Evolutionary conservation across 179 eudicot genomes (phyloP).

Genomic region (Gypsophila paniculata): DNA sequence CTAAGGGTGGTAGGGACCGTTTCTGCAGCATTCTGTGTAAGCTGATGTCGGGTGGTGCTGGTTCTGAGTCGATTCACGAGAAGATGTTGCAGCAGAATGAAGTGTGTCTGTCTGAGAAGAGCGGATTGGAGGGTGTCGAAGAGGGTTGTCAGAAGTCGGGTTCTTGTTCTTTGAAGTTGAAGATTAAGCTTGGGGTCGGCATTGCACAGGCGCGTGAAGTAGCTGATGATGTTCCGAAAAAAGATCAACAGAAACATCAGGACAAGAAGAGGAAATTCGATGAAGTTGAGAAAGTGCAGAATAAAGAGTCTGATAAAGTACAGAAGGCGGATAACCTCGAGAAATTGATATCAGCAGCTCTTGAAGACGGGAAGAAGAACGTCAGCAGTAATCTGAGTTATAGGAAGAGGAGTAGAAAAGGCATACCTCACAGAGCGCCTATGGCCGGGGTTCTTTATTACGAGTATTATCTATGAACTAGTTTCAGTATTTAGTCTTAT

Average conservation of each 20-base stretch:
- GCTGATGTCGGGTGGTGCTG: neutral
- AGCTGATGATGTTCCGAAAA: neutral
- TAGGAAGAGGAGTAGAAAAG: slow-evolving; percentile 10
- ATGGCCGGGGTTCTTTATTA: neutral
- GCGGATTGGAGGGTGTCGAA: neutral
- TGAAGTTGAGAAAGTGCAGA: neutral
- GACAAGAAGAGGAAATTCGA: neutral
- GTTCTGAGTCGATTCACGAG: neutral
- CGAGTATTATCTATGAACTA: neutral
- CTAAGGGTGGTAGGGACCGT: neutral
- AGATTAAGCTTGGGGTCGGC: slow-evolving; percentile 1
- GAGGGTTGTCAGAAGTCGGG: neutral
- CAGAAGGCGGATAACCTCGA: neutral
- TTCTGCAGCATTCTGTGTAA: slow-evolving; percentile 3
- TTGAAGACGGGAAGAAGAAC: neutral
- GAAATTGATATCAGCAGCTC: neutral
- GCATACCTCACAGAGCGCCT: slow-evolving; percentile 10
- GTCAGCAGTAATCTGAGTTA: neutral
- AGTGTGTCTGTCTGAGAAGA: neutral
- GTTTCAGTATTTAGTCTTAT: neutral
- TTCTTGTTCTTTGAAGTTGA: neutral
- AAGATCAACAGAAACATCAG: neutral
- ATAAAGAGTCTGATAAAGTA: neutral
- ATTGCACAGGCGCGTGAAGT: neutral
- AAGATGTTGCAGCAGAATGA: slow-evolving; percentile 11